Base-by-base conservation (phyloP, 2,329 filamentous ascomycete species). In the Nemania abortiva region DNA sequence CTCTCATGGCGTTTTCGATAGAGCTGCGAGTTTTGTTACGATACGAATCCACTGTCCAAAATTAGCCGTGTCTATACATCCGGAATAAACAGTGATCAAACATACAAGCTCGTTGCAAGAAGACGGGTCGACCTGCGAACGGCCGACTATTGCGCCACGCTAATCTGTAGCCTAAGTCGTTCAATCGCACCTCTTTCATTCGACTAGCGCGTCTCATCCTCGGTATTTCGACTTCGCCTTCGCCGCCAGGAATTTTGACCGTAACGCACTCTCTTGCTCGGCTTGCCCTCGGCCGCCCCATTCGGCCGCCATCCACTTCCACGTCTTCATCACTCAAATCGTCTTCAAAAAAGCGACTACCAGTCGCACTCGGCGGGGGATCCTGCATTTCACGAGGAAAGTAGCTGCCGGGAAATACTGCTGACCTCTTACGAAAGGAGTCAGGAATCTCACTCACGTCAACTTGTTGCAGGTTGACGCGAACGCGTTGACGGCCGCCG, bases 371-470 rank as follows among this genome's bases (percentile, higher is more conserved):
- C 0, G 92, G 91, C 13, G 93, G 92, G 7, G 92, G 92, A 68
- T 90, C 92, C 77, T 95, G 93, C 94, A 97, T 97, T 82, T 98
- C 94, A 52, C 94, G 90, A 0, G 95, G 93, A 79, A 96, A 97
- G 82, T 95, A 98, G 65, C 93, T 95, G 56, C 94, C 91, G 9
- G 95, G 95, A 77, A 91, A 98, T 1, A 98, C 95, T 10, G 93
- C 94, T 75, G 95, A 95, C 64, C 89, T 90, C 82, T 94, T 94
- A 73, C 95, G 92, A 83, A 97, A 98, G 18, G 93, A 96, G 80
- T 98, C 95, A 1, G 95, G 95, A 77, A 98, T 97, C 81, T 98
- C 95, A 77, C 95, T 92, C 84, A 96, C 97, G 79, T 98, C 92
- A 74, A 98, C 94, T 53, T 91, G 90, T 77, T 98, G 94, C n/a